Conservation (phyloP, 345 rosid species). For the Lepidium aucheri region DNA sequence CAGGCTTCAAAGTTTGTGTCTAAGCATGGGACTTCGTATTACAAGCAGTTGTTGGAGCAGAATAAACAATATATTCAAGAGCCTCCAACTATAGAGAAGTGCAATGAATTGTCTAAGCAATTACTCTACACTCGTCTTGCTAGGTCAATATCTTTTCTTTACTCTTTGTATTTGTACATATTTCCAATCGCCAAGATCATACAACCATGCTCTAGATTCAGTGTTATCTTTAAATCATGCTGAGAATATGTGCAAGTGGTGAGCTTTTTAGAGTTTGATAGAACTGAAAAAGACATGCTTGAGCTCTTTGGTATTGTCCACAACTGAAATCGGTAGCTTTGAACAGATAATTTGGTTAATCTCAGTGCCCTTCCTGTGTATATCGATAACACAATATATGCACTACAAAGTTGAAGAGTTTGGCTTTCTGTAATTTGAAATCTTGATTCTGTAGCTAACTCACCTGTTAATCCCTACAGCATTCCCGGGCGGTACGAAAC, state of each 20-base stretch:
- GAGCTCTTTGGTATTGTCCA: not conserved
- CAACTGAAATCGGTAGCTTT: not conserved
- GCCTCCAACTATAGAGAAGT: constrained; percentile 55
- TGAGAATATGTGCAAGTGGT: not conserved
- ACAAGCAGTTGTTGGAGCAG: too few relatives aligned
- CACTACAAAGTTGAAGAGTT: not conserved
- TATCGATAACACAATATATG: not conserved
- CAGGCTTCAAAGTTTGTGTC: constrained; percentile 48
- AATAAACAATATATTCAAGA: too few relatives aligned
- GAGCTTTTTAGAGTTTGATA: not conserved
- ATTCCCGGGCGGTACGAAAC: constrained; percentile 40
- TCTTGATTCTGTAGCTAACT: constrained; percentile 7
- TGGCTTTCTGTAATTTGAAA: not conserved
- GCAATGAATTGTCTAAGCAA: constrained; percentile 50
- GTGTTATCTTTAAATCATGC: not conserved
- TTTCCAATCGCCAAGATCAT: not conserved
- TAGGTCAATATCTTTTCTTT: constrained; percentile 31
- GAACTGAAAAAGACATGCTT: not conserved
- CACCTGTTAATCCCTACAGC: constrained; percentile 24
- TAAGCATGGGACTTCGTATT: constrained; percentile 45
- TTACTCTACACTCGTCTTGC: constrained; percentile 69
- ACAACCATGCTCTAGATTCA: not conserved
- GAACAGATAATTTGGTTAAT: not conserved
- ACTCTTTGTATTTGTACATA: not conserved
- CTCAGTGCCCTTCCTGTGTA: not conserved